Percentiles rank a stretch among this genome's conserved stretches.
Evolutionary conservation across 2,329 filamentous ascomycete genomes (phyloP).

Genomic region (Amauroascus niger): DNA sequence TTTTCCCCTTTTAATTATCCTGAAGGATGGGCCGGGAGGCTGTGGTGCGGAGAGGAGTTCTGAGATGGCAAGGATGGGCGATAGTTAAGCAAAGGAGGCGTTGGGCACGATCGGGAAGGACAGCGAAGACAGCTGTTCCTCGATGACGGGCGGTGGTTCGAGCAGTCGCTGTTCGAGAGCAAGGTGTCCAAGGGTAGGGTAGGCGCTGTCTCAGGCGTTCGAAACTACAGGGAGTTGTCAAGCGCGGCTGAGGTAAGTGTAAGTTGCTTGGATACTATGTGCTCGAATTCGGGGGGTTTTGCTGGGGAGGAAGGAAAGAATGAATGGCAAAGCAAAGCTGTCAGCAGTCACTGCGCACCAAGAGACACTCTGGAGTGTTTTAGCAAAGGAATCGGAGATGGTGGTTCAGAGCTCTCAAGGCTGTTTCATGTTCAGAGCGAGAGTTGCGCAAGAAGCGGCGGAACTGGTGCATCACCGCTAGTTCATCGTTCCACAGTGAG

Average conservation of each 20-base stretch:
- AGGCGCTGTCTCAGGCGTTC: conserved; percentile 1
- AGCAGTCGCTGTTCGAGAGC: not conserved
- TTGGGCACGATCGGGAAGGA: not conserved
- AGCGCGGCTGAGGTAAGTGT: conserved; percentile 8
- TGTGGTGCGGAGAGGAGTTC: not conserved
- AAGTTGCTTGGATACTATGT: not conserved
- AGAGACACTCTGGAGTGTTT: not conserved
- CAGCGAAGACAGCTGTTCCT: not conserved
- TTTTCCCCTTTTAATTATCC: not conserved
- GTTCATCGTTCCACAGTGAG: too few species aligned
- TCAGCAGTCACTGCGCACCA: not conserved
- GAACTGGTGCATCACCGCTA: not conserved
- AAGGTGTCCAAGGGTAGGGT: conserved; percentile 4
- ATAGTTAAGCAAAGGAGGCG: not conserved
- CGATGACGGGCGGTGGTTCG: not conserved
- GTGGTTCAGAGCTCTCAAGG: not conserved
- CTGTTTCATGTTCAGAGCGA: not conserved
- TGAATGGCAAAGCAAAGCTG: conserved; percentile 3
- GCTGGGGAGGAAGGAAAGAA: conserved; percentile 9
- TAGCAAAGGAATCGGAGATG: not conserved
- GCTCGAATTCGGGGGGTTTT: not conserved
- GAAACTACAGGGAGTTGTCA: conserved; percentile 5
- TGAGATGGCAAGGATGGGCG: not conserved
- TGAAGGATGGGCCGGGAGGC: not conserved
- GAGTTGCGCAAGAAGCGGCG: not conserved